Base-by-base conservation (phyloP, 768 basidiomycete genomes). In the Clitopilus hobsonii region DNA sequence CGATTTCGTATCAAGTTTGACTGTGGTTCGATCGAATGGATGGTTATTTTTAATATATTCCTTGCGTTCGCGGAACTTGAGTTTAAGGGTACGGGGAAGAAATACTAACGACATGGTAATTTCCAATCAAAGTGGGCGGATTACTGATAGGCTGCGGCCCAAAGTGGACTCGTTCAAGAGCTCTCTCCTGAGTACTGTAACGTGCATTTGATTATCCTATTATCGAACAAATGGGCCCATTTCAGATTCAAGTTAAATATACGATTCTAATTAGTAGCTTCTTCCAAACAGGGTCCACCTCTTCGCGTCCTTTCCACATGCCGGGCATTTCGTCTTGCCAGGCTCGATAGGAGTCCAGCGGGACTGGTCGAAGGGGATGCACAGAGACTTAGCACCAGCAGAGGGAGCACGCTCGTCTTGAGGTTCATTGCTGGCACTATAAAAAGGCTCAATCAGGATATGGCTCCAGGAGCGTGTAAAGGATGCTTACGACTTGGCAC, bases 371-470 rank as follows among this genome's bases (percentile, higher is more conserved):
- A 95, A 95, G 4, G 97, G 97, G 74, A 98, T 98, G 62, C 88
- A 89, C 3, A 99, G 85, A 0, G 93, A 93, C 70, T 99, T 99
- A 56, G 97, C 97, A 51, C 97, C 97, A 11, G 97, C 94, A 14
- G 94, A 95, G 0, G 97, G 97, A 16, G 95, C 96, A 27, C 92
- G 90, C 67, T 94, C 94, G 65, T 99, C 97, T 62, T 88, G 86
- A 4, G 85, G 89, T 68, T 94, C 92, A 56, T 89, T 79, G 58
- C 89, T 94, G 61, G 56, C 61, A 45, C 55, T 56, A 29, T 0
- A 27, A 27, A 2, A 14, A 13, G 29, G 53, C 56, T 36, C 47
- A 58, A 57, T 23, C 56, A 58, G 36, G 63, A 38, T 32, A 23
- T 55, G 24, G 56, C 52, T n/a, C 20, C 30, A 56, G 57, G 57